Base-by-base conservation (phyloP, 2,329 filamentous ascomycete species). In the Whalleya microplaca region DNA sequence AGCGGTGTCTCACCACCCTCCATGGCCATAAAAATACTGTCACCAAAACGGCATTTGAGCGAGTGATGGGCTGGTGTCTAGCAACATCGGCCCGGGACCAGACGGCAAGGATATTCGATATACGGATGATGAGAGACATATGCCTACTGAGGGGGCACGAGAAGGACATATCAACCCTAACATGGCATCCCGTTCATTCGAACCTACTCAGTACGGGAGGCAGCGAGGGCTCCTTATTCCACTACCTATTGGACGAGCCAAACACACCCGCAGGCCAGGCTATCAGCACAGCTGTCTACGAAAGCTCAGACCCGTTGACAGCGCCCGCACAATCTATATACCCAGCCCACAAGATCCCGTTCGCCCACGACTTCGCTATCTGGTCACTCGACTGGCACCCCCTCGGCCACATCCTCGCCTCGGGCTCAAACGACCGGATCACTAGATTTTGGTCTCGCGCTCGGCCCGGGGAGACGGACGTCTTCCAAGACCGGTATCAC, bases 351-450 rank as follows among this genome's bases (percentile, higher is more conserved):
- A 89, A 87, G 68, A 77, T 97, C 29, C 86, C 90, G 7, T 94
- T 88, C 69, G 95, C 95, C 0, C 95, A 99, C 72, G 91, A 96
- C 65, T 96, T 93, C 71, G 92, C 92, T 18, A 95, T 99, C 63
- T 99, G 95, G 95, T 96, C 93, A 18, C 83, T 99, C 48, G 93
- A 97, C 77, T 99, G 95, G 93, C 95, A 99, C 71, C 95, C 95
- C 0, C 82, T 98, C 0, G 95, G 95, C 23, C 95, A 99, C 70
- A 94, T 99, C 61, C 84, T 99, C 7, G 93, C 93, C 0, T 96
- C 94, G 1, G 95, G 95, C 12, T 96, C 93, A 10, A 98, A 99
- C 73, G 95, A 99, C 73, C 89, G 95, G 41, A 93, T 96, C 59
- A 98, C 95, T 2, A 88, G 95, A 46, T 99, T 99, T 78, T 99